Base-by-base conservation (phyloP, 805 yeast genomes). In the Starmerella tilneyi region DNA sequence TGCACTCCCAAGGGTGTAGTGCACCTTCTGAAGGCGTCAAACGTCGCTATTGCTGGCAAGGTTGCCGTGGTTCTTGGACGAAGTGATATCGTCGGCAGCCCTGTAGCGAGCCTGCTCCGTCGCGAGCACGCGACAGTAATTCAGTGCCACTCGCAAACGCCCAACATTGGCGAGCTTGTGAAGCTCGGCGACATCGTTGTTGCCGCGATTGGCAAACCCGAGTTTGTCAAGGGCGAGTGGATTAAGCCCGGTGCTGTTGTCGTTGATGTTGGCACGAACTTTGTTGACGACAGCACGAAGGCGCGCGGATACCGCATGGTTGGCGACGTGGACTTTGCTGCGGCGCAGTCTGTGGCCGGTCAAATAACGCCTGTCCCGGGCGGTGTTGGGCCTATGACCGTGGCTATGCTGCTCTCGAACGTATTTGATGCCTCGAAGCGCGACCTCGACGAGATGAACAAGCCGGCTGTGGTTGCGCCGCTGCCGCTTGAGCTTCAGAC, bases 331-430 rank as follows among this genome's bases (percentile, higher is more conserved):
- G 96, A 88, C 58, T 89, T 71, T 58, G 81, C 70, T 44, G 67
- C 78, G 24, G 88, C 84, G 44, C 64, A 71, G 46, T 62, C 68
- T 42, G 72, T 71, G 44, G 92, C 88, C 3, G 66, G 79, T 11
- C 75, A 72, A 56, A 74, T 92, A 51, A 88, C 97, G 5, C 98
- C 98, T 15, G 98, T 89, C 45, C 98, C 98, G 26, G 97, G 97
- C 61, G 97, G 97, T 57, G 97, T 89, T 51, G 98, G 98, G 32
- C 98, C 98, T 53, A 89, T 89, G 97, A 89, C 98, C 22, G 96
- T 89, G 39, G 95, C 95, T 32, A 86, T 88, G 96, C 75, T 89
- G 49, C 74, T 88, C 51, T 75, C 81, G 53, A 89, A 92, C 59
- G 89, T 89, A 9, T 70, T 78, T 47, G 72, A 75, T 53, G 84